Evolutionary conservation across 164 flowering plant genomes (phyloP), one percentile per base, ranked within the genome.

Genomic region (Cinnamomum chago): DNA sequence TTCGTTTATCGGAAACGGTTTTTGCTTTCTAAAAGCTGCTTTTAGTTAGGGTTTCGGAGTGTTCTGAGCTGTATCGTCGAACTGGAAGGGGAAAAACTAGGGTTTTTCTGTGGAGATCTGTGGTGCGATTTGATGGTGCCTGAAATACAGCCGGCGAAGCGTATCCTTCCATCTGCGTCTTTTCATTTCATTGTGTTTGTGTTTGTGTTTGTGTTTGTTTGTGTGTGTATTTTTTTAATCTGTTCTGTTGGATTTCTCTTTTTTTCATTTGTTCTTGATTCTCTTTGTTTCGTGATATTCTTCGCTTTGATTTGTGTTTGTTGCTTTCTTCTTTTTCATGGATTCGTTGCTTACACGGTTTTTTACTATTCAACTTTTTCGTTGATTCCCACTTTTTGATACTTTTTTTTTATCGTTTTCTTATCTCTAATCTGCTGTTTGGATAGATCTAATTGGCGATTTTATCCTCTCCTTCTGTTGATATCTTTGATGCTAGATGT

Each of bases 121-220:
- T 84, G 85, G 85, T 85, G 86, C 76, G 82, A 79, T 77, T 72
- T 76, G 47, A 77, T 82, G 82, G 81, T 82, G 2, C 58, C 81
- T 7, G 76, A 82, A 60, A 24, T 62, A 20, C 79, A 78, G n/a
- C 51, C 71, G 23, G 75, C 75, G 65, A 78, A 80, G 27, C 81
- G 86, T 85, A 84, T 81, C 83, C 85, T 83, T 78, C 47, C 2
- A 2, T 51, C 35, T 30, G 35, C 35, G 35, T 30, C 35, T 30
- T 30, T 30, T 30, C 35, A 30, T 30, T 30, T 30, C 6, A 30
- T 30, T 30, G 35, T 30, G 35, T 11, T 30, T 6, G 12, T 64
- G 10, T 24, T 24, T 64, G 22, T 22, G 4, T 24, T 30, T 30
- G 33, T 30, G 33, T 27, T 30, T 5, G 12, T 64, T 30, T 5